Percentiles rank a stretch among this genome's conserved stretches.
Conservation (phyloP, 768 basidiomycete genomes). For the Leccinum aurantiacum region DNA sequence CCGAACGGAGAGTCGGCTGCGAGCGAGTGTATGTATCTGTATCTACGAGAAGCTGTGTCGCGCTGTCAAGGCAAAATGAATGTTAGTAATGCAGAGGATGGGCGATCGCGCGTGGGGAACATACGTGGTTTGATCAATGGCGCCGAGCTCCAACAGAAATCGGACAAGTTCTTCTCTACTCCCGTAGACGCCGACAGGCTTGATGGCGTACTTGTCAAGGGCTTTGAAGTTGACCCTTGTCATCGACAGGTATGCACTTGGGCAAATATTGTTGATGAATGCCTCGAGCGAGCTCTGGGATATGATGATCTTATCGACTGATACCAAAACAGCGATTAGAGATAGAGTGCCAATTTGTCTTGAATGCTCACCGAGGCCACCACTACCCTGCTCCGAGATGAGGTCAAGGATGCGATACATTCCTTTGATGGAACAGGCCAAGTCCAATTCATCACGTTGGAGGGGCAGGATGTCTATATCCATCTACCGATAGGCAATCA, state of each 20-base stretch:
- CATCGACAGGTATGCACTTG: constrained; percentile 53
- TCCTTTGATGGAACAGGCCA: constrained; percentile 38
- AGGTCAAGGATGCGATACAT: constrained; percentile 56
- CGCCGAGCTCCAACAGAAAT: constrained; percentile 39
- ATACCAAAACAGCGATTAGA: not conserved
- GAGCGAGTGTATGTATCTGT: constrained; percentile 2
- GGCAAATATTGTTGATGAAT: constrained; percentile 48
- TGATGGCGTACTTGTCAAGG: constrained; percentile 45
- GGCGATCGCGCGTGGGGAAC: constrained; percentile 10
- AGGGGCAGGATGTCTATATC: constrained; percentile 14
- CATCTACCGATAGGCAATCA: constrained; percentile 17
- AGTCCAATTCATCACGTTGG: constrained; percentile 19
- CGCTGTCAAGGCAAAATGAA: not conserved
- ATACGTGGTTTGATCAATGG: constrained; percentile 42
- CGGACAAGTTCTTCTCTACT: constrained; percentile 49
- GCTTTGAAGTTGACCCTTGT: constrained; percentile 57
- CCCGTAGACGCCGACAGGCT: constrained; percentile 59
- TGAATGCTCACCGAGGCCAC: constrained; percentile 46
- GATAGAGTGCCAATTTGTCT: not conserved
- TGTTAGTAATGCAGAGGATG: constrained; percentile 6
- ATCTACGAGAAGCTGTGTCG: constrained; percentile 16
- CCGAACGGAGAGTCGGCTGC: constrained; percentile 23
- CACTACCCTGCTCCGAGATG: constrained; percentile 49
- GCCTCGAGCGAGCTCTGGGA: constrained; percentile 46
- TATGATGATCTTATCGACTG: constrained; percentile 67